Evolutionary conservation across 257 asterid genomes (phyloP).

Genomic region (Verbascum thapsus): DNA sequence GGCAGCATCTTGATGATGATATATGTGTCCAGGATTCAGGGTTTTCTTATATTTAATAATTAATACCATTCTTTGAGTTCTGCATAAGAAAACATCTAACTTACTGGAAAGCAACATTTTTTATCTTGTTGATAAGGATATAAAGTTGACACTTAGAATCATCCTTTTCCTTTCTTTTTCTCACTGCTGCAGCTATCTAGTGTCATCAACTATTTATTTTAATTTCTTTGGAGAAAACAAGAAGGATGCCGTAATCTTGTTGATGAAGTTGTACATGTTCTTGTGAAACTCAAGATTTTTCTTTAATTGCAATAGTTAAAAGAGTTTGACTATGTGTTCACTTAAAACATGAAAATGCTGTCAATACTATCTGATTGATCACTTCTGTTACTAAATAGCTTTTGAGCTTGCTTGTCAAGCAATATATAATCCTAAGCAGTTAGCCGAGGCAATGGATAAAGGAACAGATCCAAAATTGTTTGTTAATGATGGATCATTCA

Average conservation of each 20-base stretch:
- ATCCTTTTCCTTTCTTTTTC: not conserved
- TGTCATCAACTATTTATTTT: not conserved
- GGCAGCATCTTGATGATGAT: not conserved
- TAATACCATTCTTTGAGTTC: not conserved
- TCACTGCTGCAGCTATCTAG: not conserved
- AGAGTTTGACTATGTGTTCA: constrained; percentile 1
- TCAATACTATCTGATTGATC: constrained; percentile 25
- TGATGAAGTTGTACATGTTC: not conserved
- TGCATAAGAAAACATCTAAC: not conserved
- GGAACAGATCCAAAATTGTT: constrained; percentile 58
- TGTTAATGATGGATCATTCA: constrained; percentile 93
- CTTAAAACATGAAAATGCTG: constrained; percentile 24
- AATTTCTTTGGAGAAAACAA: not conserved
- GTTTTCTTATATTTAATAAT: not conserved
- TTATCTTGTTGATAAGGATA: not conserved
- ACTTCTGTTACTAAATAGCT: constrained; percentile 47
- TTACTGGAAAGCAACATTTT: not conserved
- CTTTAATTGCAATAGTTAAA: not conserved
- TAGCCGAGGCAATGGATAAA: constrained; percentile 69
- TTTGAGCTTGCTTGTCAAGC: constrained; percentile 80
- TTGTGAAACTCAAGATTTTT: not conserved
- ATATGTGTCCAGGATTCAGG: not conserved
- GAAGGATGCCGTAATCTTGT: not conserved
- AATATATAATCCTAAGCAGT: constrained; percentile 49
- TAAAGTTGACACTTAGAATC: not conserved